phyloP scores from a whole-genome alignment of 495 filamentous ascomycete genomes.

The Astrocystis sublimbata region DNA sequence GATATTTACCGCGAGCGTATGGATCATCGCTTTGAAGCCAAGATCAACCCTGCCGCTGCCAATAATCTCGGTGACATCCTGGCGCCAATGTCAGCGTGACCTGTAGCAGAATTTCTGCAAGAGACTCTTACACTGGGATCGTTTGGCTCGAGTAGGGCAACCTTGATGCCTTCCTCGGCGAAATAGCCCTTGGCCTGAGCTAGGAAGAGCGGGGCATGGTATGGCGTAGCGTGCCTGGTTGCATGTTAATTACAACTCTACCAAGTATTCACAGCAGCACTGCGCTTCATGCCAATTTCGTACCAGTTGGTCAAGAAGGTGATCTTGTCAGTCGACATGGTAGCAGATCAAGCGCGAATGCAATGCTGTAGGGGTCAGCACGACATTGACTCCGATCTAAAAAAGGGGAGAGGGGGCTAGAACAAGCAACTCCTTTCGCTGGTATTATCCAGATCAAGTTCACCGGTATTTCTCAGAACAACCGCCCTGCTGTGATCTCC shows the following conservation, averaged over 20 bases:
- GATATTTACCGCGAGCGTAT: slow-evolving; percentile 61
- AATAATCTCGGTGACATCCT: slow-evolving; percentile 71
- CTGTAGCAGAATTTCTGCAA: background rate
- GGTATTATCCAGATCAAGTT: slow-evolving; percentile 87
- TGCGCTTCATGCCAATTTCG: slow-evolving; percentile 22
- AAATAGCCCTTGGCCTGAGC: slow-evolving; percentile 71
- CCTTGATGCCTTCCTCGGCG: slow-evolving; percentile 67
- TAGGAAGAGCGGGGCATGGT: slow-evolving; percentile 71
- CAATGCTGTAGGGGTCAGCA: slow-evolving; percentile 38
- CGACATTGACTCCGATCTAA: slow-evolving; percentile 21
- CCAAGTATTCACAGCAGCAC: slow-evolving; percentile 3
- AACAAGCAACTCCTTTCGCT: slow-evolving; percentile 79
- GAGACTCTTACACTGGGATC: slow-evolving; percentile 55
- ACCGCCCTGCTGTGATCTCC: slow-evolving; percentile 12
- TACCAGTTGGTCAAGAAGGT: slow-evolving; percentile 75
- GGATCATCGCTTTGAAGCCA: slow-evolving; percentile 77
- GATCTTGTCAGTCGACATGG: slow-evolving; percentile 73
- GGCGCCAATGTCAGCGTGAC: background rate
- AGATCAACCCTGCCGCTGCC: slow-evolving; percentile 70
- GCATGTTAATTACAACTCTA: slow-evolving; percentile 27
- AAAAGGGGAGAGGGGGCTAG: slow-evolving; percentile 43
- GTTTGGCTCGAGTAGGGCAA: slow-evolving; percentile 70
- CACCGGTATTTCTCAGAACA: slow-evolving; percentile 36
- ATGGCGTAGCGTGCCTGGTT: slow-evolving; percentile 68
- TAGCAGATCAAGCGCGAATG: slow-evolving; percentile 37